These are phyloP conservation scores for Achaetomium macrosporum DNA, from an alignment of 2,329 filamentous ascomycete genomes.

Conservation along the genomic window DNA sequence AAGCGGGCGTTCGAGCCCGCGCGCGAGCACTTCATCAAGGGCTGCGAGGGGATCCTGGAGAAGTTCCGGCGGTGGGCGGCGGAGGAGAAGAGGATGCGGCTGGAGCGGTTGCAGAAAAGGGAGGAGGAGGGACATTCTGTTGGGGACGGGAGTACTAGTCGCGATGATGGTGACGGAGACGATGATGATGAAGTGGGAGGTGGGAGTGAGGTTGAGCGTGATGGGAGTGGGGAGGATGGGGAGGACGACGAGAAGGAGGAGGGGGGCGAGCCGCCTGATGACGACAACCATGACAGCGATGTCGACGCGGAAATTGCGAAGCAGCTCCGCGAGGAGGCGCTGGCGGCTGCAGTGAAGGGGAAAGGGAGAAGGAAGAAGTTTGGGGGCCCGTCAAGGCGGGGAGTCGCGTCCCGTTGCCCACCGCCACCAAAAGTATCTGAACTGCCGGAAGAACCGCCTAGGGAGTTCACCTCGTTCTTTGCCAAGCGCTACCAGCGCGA, in stretches of 20 bases:
- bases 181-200: constrained; percentile 30
- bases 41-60: constrained; percentile 73
- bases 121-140: constrained; percentile 25
- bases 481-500: constrained; percentile 72
- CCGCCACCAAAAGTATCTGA: constrained; percentile 17
- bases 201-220: background rate
- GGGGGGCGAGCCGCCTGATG: constrained; percentile 20
- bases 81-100: constrained; percentile 69
- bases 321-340: constrained; percentile 69
- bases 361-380: background rate
- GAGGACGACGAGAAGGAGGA: constrained; percentile 23
- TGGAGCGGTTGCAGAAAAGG: constrained; percentile 18
- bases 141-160: constrained; percentile 24
- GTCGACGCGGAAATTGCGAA: constrained; percentile 65
- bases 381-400: background rate
- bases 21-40: constrained; percentile 74
- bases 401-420: constrained; percentile 19
- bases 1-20: constrained; percentile 85
- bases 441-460: constrained; percentile 31
- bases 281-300: constrained; percentile 60
- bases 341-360: constrained; percentile 33
- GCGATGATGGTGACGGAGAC: constrained; percentile 21
- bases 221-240: background rate
- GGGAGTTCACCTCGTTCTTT: constrained; percentile 84
- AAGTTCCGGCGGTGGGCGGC: constrained; percentile 87